Base-by-base conservation (phyloP, 2,329 filamentous ascomycete genomes). In the Fusarium xyrophilum region DNA sequence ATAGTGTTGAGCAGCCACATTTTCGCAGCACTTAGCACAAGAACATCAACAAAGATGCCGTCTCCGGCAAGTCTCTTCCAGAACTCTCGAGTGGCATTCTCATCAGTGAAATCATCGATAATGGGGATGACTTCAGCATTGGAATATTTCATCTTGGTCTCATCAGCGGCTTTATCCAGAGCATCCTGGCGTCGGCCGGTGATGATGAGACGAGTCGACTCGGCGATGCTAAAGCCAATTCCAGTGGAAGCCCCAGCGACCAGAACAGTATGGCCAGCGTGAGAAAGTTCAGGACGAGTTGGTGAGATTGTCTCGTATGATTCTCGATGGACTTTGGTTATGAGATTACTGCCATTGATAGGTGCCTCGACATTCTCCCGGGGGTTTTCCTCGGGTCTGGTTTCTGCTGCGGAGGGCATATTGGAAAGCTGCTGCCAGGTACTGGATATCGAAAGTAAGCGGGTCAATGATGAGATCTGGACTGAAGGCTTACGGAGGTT, bases 171-270 rank as follows among this genome's bases (percentile, higher is more conserved):
- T 4, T 39, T 27, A 1, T 58, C 7, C 5, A 65, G 5, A 0
- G 15, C 19, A 68, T 71, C 68, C 1, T 67, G 35, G 4, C 77
- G 78, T 10, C 82, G 81, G 6, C 79, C 81, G 1, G 79, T 64
- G 27, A 85, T 76, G 33, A 79, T 76, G 40, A 84, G 72, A 8
- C 73, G 74, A 2, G 71, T 40, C 2, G 88, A 80, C 48, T 84
- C 82, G 4, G 89, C 60, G 21, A 64, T 64, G 5, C 60, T 64
- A 8, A 59, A 44, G 12, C 61, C 61, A n/a, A 64, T 64, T 1
- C 61, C 61, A 1, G 61, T 64, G 1, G 61, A 64, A 1, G 60
- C 61, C 10, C 60, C 60, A 3, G 60, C 52, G 8, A 64, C 52
- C 3, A 64, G 38, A 11, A 64, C 19, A 6, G 52, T 64, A 10